Evolutionary conservation across 2,329 filamentous ascomycete genomes (phyloP), one percentile per base, ranked within the genome.

Genomic region (Myriosclerotinia curreyana): DNA sequence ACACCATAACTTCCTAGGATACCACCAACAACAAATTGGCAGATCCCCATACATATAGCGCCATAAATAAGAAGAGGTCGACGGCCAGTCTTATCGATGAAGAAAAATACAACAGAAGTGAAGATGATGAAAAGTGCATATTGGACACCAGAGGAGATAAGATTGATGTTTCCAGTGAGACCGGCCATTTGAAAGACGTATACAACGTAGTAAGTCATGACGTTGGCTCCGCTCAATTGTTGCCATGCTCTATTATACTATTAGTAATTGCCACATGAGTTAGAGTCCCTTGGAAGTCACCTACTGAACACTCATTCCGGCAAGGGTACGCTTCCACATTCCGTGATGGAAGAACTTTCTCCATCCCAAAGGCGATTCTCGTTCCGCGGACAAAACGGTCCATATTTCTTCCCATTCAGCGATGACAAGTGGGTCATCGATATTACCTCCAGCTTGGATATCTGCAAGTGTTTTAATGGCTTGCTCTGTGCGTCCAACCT

Each of bases 401-500:
- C 70, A 71, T 60, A 85, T 82, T 65, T 85, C 81, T 64, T 83
- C 78, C 75, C 80, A 81, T 71, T 87, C 85, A 0, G 82, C 81
- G 42, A 85, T 71, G 12, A 87, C 44, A 2, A 82, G 69, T 0
- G 84, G 81, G 65, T 86, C 79, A 11, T 80, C 75, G 22, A 76
- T 75, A 64, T 87, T 79, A 7, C 84, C 84, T 2, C 77, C 76
- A 3, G 81, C 83, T 65, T 87, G 85, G 3, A 87, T 79, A 55
- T 81, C 72, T 8, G 83, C 84, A 40, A 87, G 78, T 0, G 79
- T 80, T 53, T 81, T 72, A 17, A 72, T 67, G n/a, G 76, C 73
- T 60, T 81, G 78, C 6, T 81, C 79, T 44, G n/a, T 58, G 79
- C 78, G 76, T 64, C 79, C 79, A 65, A 80, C 77, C 70, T 79